Conservation (phyloP, 768 basidiomycete species). For the Phylloporus arenicola region DNA sequence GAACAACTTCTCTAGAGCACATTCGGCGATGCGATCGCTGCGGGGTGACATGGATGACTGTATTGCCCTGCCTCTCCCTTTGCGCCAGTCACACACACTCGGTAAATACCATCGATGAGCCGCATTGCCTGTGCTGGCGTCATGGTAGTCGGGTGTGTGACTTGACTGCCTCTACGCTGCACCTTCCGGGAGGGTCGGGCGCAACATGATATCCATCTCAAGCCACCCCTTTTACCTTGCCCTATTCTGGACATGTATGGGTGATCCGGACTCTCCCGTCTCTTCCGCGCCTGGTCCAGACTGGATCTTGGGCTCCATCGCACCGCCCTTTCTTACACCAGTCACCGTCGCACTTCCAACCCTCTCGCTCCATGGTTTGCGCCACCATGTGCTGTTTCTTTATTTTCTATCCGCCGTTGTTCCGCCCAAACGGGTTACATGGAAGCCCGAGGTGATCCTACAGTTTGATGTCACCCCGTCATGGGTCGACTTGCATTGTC, state of each 20-base stretch:
- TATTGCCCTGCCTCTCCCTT: background rate
- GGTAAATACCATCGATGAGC: background rate
- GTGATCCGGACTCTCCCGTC: conserved; percentile 22
- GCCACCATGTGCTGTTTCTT: background rate
- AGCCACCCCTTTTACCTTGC: background rate
- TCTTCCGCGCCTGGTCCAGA: conserved; percentile 2
- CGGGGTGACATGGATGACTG: background rate
- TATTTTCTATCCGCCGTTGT: conserved; percentile 8
- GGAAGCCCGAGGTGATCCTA: conserved; percentile 22
- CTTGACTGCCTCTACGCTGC: conserved; percentile 8
- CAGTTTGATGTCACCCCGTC: conserved; percentile 8
- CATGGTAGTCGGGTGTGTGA: background rate
- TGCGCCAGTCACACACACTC: background rate
- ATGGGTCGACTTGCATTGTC: conserved; percentile 5
- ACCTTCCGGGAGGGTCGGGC: conserved; percentile 12
- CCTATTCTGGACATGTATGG: background rate
- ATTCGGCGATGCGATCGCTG: background rate
- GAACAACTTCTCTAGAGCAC: background rate
- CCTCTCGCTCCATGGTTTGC: background rate
- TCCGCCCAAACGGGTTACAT: conserved; percentile 10
- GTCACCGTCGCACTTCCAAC: background rate
- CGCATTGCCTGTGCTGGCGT: background rate
- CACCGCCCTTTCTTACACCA: background rate
- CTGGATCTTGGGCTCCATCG: background rate
- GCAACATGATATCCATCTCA: conserved; percentile 10